Percentiles rank a stretch among this genome's conserved stretches.
Evolutionary conservation across 768 basidiomycete species (phyloP).

Genomic region (Candolleomyces eurysporus): DNA sequence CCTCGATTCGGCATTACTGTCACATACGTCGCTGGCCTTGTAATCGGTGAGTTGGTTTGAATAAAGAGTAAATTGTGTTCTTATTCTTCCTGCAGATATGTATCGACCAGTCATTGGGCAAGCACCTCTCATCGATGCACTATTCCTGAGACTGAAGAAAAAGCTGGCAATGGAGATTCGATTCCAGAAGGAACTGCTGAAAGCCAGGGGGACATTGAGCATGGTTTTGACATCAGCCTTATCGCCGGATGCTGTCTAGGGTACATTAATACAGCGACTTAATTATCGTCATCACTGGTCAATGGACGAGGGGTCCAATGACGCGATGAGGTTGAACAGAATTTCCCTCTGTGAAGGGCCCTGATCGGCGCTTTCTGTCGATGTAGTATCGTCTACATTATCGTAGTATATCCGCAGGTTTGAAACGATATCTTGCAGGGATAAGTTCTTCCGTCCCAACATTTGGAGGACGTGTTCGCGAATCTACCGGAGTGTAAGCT

Average conservation of each 20-base stretch:
- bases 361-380: constrained; percentile 29
- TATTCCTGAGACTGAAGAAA: constrained; percentile 77
- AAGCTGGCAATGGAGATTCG: constrained; percentile 84
- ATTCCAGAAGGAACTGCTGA: constrained; percentile 84
- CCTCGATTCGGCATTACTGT: constrained; percentile 92
- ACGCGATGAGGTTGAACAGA: constrained; percentile 62
- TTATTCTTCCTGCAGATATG: constrained; percentile 60
- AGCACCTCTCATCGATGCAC: constrained; percentile 85
- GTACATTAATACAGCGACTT: background rate
- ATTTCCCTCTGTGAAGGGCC: constrained; percentile 63
- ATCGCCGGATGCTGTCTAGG: constrained; percentile 12
- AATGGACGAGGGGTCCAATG: constrained; percentile 37
- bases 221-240: constrained; percentile 76
- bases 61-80: background rate
- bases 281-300: constrained; percentile 3
- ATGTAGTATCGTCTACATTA: constrained; percentile 59
- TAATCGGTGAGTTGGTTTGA: constrained; percentile 65
- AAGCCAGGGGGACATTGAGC: constrained; percentile 82
- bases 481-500: constrained; percentile 49
- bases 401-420: constrained; percentile 71
- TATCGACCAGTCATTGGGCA: constrained; percentile 91
- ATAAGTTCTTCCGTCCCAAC: constrained; percentile 69
- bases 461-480: constrained; percentile 73
- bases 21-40: constrained; percentile 72
- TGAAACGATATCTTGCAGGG: constrained; percentile 65